A percentile compares a stretch with the other conserved stretches of the same genome.
Evolutionary conservation across 1,284 basidiomycete genomes (phyloP).

Genomic region (Boletus albobrunnescens): DNA sequence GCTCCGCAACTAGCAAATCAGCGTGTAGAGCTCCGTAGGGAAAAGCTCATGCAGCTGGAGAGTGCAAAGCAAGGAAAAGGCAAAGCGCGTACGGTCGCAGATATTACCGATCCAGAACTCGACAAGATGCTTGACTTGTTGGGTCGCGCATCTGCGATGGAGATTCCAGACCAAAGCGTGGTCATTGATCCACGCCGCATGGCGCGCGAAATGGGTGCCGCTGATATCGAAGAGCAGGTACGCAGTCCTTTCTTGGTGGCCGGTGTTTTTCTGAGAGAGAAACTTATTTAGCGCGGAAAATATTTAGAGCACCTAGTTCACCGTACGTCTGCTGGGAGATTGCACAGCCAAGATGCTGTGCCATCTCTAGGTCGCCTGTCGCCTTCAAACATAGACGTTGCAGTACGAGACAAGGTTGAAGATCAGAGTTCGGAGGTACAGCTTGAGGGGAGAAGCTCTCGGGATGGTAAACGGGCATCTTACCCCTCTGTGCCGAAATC

Average conservation of each 20-base stretch:
- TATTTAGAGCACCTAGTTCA: slow-evolving; percentile 68
- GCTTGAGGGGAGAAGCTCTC: slow-evolving; percentile 6
- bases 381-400: not conserved
- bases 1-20: slow-evolving; percentile 85
- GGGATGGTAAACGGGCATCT: slow-evolving; percentile 24
- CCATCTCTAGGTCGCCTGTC: slow-evolving; percentile 12
- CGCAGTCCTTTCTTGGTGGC: slow-evolving; percentile 7
- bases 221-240: slow-evolving; percentile 61
- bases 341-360: slow-evolving; percentile 68
- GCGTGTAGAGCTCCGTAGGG: slow-evolving; percentile 73
- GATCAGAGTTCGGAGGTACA: slow-evolving; percentile 3
- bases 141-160: slow-evolving; percentile 65
- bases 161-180: slow-evolving; percentile 65
- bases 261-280: not conserved
- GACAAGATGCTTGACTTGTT: slow-evolving; percentile 70
- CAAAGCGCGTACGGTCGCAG: slow-evolving; percentile 30
- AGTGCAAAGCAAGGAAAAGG: slow-evolving; percentile 50
- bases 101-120: slow-evolving; percentile 48
- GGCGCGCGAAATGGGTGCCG: slow-evolving; percentile 45
- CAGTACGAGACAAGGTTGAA: not conserved
- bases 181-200: slow-evolving; percentile 57
- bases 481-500: slow-evolving; percentile 12
- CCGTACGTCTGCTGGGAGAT: slow-evolving; percentile 63
- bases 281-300: slow-evolving; percentile 49
- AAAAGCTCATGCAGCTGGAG: slow-evolving; percentile 65